Conservation (phyloP, 495 filamentous ascomycete species). For the Hypoxylon lenormandii region DNA sequence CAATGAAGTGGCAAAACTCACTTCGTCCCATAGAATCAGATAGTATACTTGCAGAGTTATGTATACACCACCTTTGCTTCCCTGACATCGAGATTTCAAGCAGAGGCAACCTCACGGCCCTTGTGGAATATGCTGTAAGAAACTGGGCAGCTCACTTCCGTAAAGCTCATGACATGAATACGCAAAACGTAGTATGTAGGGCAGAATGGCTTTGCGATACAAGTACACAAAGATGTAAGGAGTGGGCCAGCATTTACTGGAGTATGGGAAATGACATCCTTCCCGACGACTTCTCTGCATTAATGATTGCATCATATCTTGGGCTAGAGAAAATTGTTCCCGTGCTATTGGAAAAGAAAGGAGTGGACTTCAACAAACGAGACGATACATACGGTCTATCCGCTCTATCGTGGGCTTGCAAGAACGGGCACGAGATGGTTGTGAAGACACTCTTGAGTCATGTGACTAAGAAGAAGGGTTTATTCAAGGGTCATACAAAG, state of each 20-base stretch:
- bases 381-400: not conserved
- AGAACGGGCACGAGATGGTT: not conserved
- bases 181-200: not conserved
- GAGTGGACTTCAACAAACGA: not conserved
- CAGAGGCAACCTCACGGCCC: slow-evolving; percentile 18
- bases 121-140: slow-evolving; percentile 52
- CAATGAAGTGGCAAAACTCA: slow-evolving; percentile 47
- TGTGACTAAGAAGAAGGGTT: not conserved
- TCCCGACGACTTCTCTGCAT: no score
- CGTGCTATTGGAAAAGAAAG: not conserved
- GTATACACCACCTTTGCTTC: slow-evolving; percentile 50
- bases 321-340: no score
- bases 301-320: no score
- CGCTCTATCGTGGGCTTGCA: not conserved
- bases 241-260: not conserved
- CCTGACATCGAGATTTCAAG: not conserved
- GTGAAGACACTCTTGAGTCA: not conserved
- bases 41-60: slow-evolving; percentile 50
- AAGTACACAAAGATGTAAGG: not conserved
- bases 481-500: no score
- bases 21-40: slow-evolving; percentile 43
- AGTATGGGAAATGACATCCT: no score
- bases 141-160: slow-evolving; percentile 52
- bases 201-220: not conserved
- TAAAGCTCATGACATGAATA: not conserved